phyloP scores from a whole-genome alignment of 306 rosid species.

The Cyamopsis tetragonoloba region DNA sequence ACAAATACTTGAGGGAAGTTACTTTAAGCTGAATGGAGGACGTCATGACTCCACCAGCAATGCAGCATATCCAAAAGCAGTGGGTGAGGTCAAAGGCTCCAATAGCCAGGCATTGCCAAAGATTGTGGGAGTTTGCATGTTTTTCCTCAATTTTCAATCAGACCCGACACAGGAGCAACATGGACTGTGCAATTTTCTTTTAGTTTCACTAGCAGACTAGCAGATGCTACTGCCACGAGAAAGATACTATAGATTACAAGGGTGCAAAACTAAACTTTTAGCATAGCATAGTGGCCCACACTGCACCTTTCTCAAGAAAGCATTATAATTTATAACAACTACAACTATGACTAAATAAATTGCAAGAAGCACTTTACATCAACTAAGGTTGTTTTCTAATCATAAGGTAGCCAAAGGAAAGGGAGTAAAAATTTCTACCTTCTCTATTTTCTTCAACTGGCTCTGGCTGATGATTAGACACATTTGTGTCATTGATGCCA shows the following conservation, averaged over 20 bases:
- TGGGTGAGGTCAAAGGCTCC: neutral
- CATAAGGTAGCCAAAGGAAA: slow-evolving; percentile 18
- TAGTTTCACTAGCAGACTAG: neutral
- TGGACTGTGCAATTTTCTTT: neutral
- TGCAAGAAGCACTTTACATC: slow-evolving; percentile 10
- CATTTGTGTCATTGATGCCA: slow-evolving; percentile 27
- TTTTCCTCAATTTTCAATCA: neutral
- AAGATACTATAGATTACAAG: neutral
- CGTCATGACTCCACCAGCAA: neutral
- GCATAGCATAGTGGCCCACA: neutral
- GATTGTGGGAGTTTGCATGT: neutral
- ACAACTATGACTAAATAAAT: neutral
- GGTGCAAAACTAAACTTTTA: neutral
- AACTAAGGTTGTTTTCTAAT: neutral
- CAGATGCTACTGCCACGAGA: neutral
- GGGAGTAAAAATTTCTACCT: slow-evolving; percentile 35
- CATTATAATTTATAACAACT: too few species aligned
- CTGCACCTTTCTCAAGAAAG: neutral
- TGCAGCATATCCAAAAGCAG: neutral
- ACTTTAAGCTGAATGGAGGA: neutral
- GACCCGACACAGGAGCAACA: neutral
- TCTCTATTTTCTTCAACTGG: slow-evolving; percentile 33
- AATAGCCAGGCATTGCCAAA: neutral
- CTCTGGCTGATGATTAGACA: slow-evolving; percentile 30
- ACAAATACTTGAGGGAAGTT: neutral